Conservation (phyloP, 2,329 filamentous ascomycete genomes). For the Claviceps sorghi region DNA sequence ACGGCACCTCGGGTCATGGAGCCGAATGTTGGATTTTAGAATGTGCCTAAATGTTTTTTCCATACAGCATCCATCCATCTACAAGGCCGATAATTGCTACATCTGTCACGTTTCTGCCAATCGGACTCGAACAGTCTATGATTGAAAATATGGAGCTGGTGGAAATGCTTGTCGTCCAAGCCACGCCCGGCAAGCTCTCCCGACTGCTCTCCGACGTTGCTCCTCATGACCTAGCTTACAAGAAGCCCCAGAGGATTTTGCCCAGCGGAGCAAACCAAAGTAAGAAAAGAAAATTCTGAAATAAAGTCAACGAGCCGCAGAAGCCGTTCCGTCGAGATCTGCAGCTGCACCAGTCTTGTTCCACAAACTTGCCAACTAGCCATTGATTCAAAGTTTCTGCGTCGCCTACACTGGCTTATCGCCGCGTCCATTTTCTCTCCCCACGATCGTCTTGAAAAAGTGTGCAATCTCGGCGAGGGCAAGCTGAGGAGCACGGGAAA, state of each 20-base stretch:
- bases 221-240: background rate
- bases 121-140: background rate
- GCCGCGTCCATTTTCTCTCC: constrained; percentile 21
- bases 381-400: background rate
- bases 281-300: no score
- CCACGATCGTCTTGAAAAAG: constrained; percentile 39
- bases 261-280: background rate
- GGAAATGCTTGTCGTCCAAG: background rate
- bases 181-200: no score
- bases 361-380: background rate
- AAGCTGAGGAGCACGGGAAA: constrained; percentile 26
- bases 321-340: background rate
- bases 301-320: background rate
- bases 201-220: background rate
- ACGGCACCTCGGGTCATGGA: no score
- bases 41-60: background rate
- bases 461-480: constrained; percentile 34
- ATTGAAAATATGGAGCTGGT: background rate
- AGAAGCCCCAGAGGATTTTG: no score
- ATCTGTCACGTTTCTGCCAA: background rate
- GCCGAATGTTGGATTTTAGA: no score
- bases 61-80: background rate
- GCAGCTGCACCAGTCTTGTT: background rate
- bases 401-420: background rate
- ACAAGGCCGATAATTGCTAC: background rate